phyloP scores from a whole-genome alignment of 129 eudicot species.

The Pittosporum tobira region DNA sequence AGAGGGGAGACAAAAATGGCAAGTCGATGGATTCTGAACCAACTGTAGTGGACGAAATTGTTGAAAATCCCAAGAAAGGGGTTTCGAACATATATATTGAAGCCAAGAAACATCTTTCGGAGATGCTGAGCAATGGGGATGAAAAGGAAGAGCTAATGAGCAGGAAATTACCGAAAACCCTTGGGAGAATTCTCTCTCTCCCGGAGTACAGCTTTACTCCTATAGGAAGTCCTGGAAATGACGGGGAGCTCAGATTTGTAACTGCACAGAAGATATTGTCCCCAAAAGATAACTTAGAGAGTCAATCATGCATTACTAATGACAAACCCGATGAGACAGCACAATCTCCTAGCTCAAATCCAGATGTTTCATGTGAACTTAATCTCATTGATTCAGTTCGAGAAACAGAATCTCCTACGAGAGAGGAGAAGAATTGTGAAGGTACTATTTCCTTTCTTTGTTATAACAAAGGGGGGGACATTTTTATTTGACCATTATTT shows the following conservation, averaged over 20 bases:
- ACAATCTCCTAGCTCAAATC: conserved; percentile 5
- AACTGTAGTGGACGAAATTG: conserved; percentile 5
- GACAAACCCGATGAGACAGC: conserved; percentile 24
- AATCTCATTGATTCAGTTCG: conserved; percentile 17
- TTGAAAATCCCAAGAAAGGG: conserved; percentile 23
- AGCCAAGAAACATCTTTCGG: conserved; percentile 88
- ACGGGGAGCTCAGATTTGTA: conserved; percentile 16
- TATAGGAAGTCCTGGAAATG: conserved; percentile 29
- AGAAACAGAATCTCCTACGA: conserved; percentile 18
- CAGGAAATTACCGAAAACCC: conserved; percentile 48
- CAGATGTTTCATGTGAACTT: conserved; percentile 14
- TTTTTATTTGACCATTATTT: not conserved
- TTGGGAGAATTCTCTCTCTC: conserved; percentile 69
- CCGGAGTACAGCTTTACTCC: conserved; percentile 47
- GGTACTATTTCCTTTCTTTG: conserved; percentile 31
- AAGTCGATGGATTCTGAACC: conserved; percentile 24
- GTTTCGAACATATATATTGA: conserved; percentile 59
- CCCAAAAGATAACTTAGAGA: conserved; percentile 21
- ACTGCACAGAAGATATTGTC: conserved; percentile 27
- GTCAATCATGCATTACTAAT: conserved; percentile 13
- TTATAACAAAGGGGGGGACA: not conserved
- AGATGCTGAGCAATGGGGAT: conserved; percentile 51
- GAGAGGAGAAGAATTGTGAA: conserved; percentile 21
- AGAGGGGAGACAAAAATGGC: conserved; percentile 34
- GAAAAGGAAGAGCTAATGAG: conserved; percentile 37